Base-by-base conservation (phyloP, 2,329 filamentous ascomycete genomes). In the Aspergillus niger region DNA sequence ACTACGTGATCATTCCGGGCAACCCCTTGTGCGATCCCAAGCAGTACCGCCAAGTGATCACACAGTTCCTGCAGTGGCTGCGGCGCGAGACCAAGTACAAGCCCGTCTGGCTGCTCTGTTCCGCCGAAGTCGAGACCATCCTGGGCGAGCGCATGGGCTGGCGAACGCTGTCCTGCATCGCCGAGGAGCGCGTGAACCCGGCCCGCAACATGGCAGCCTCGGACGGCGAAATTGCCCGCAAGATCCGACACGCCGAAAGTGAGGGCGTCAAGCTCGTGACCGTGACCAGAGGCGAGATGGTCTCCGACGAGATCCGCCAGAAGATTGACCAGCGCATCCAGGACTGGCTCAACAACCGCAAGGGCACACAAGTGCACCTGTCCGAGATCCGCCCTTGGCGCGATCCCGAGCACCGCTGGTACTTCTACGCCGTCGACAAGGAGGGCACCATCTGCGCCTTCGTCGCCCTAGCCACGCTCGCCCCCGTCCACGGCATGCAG, bases 351-450 rank as follows among this genome's bases (percentile, higher is more conserved):
- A 80, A 83, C 56, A 85, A 85, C 72, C 90, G 93, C 69, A 93
- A 92, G 79, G 92, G 92, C 66, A 87, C 85, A 58, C 93, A 97
- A 76, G 90, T 97, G 30, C 93, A 97, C 75, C 81, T 97, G 55
- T 97, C 93, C 3, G 90, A 96, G 72, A 91, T 97, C 32, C 87
- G 88, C 28, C 92, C 93, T 0, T 97, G 93, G 92, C 83, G 93
- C 64, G 92, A 97, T 67, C 82, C 85, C 71, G 86, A 86, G 63
- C 92, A 97, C 73, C 87, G 93, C 15, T 89, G 91, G 65, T 97
- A 96, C 80, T 91, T 93, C 72, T 90, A 91, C 69, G 90, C 91
- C 8, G 84, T 89, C 65, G 90, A 90, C 66, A 83, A 85, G 70
- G 85, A 91, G 15, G 90, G 90, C 64, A 86, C 84, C 61, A 86